Percentiles rank a stretch among this genome's conserved stretches.
Conservation (phyloP, 306 rosid genomes). For the Corylus avellana region DNA sequence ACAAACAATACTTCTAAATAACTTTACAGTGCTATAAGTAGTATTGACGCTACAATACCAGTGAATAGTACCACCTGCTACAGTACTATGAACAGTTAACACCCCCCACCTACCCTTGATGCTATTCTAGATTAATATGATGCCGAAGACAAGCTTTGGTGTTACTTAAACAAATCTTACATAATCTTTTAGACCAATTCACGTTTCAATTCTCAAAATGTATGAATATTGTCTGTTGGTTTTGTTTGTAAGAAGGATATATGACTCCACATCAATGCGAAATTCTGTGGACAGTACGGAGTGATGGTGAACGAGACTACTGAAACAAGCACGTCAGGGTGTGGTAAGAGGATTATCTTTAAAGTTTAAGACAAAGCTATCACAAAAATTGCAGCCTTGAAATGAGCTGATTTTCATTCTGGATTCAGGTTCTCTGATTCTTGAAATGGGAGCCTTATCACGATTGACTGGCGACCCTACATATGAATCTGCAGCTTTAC, state of each 20-base stretch:
- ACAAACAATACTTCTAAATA: too few species aligned
- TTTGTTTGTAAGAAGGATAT: conserved; percentile 68
- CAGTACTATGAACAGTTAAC: too few species aligned
- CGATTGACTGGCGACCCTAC: conserved; percentile 82
- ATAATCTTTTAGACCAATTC: conserved; percentile 28
- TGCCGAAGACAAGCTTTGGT: background rate
- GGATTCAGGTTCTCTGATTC: conserved; percentile 84
- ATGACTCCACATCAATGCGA: conserved; percentile 76
- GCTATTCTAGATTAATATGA: background rate
- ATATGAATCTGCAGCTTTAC: conserved; percentile 83
- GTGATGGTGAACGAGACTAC: conserved; percentile 97
- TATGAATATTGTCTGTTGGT: conserved; percentile 49
- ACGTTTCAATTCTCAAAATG: conserved; percentile 32
- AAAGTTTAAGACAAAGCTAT: conserved; percentile 41
- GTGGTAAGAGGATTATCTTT: conserved; percentile 86
- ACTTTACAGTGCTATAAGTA: too few species aligned
- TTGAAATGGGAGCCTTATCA: conserved; percentile 98
- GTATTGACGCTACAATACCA: too few species aligned
- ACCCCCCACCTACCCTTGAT: background rate
- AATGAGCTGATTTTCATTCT: conserved; percentile 33
- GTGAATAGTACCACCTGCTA: too few species aligned
- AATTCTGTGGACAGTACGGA: conserved; percentile 96
- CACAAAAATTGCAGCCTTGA: conserved; percentile 27
- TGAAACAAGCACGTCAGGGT: conserved; percentile 98
- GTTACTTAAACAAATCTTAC: conserved; percentile 19